Evolutionary conservation across 768 basidiomycete species (phyloP).

Genomic region (Krasilnikovozyma curviuscula): DNA sequence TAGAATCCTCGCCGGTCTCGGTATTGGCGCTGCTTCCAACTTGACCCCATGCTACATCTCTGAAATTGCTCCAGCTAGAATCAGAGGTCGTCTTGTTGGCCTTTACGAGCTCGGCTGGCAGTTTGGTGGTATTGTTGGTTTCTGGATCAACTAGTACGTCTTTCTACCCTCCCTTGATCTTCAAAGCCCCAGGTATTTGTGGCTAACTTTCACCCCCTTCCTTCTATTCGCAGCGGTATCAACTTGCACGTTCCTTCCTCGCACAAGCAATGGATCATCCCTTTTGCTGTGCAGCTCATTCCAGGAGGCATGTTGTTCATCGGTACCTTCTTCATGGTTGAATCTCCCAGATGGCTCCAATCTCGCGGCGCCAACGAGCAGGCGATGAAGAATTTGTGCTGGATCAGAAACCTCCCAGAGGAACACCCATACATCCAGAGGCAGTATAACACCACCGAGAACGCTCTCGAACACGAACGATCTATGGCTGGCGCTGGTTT

Average conservation of each 20-base stretch:
- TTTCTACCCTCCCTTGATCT: no score
- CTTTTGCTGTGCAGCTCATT: no score
- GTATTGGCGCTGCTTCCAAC: conserved; percentile 1
- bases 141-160: conserved; percentile 12
- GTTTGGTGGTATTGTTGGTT: conserved; percentile 32
- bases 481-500: no score
- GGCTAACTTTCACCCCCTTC: no score
- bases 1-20: conserved; percentile 15
- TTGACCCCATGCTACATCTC: conserved; percentile 17
- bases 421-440: conserved; percentile 22
- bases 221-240: conserved; percentile 15
- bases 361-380: conserved; percentile 18
- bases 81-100: conserved; percentile 35
- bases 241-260: conserved; percentile 11
- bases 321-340: conserved; percentile 22
- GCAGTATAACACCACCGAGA: no score
- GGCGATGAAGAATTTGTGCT: conserved; percentile 22
- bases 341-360: conserved; percentile 23
- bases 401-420: conserved; percentile 20
- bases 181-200: no score
- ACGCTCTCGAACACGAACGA: no score
- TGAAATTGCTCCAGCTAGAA: conserved; percentile 29
- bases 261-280: conserved; percentile 18
- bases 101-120: conserved; percentile 36
- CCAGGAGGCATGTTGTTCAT: conserved; percentile 18